Conservation (phyloP, 2,329 filamentous ascomycete genomes). For the Epichloe gansuensis region DNA sequence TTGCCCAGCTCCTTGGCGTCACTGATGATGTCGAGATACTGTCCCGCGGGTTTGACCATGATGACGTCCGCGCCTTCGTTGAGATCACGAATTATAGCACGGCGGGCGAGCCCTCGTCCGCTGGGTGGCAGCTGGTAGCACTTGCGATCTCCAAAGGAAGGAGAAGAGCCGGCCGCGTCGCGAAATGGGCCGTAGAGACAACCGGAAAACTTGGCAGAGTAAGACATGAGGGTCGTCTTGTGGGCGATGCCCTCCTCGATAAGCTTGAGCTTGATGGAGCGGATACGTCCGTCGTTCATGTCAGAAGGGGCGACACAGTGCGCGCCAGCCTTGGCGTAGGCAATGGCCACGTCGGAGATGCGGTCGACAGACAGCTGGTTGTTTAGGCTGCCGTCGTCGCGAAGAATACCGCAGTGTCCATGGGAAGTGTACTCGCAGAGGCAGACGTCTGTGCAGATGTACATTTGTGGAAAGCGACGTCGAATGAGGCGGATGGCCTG, state of each 20-base stretch:
- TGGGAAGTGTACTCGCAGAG: constrained; percentile 98
- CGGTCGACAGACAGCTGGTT: constrained; percentile 88
- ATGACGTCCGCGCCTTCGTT: constrained; percentile 92
- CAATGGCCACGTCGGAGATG: constrained; percentile 93
- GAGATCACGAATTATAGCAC: constrained; percentile 84
- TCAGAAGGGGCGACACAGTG: constrained; percentile 96
- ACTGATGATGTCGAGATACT: constrained; percentile 94
- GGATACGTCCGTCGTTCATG: constrained; percentile 97
- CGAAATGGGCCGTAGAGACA: constrained; percentile 96
- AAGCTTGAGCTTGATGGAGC: constrained; percentile 94
- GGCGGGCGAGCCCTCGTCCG: constrained; percentile 78
- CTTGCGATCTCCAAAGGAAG: constrained; percentile 85
- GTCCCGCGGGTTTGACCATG: constrained; percentile 96
- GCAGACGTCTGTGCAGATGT: constrained; percentile 86
- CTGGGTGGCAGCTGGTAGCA: constrained; percentile 96
- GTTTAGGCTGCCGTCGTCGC: constrained; percentile 86
- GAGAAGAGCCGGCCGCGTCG: constrained; percentile 82
- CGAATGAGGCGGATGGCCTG: constrained; percentile 73
- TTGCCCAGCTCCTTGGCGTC: constrained; percentile 91
- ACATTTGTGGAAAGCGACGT: constrained; percentile 76
- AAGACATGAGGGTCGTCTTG: constrained; percentile 88
- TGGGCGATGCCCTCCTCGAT: constrained; percentile 92
- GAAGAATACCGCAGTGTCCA: constrained; percentile 91
- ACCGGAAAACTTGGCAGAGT: constrained; percentile 94
- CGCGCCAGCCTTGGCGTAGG: constrained; percentile 88